phyloP scores from a whole-genome alignment of 1,284 basidiomycete genomes.

The Cutaneotrichosporon mucoides region DNA sequence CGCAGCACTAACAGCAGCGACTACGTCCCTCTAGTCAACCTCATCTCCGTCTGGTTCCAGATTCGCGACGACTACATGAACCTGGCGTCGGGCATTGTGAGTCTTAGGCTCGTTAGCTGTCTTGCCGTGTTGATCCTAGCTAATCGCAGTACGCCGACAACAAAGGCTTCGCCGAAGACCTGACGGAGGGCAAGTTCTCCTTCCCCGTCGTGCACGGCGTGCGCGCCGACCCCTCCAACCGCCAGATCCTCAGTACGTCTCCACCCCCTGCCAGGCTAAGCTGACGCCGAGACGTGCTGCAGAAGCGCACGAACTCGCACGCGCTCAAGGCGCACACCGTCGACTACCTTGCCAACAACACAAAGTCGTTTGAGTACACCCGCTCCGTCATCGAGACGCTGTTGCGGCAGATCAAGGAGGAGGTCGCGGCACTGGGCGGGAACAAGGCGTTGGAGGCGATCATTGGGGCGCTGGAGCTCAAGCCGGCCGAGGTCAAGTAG shows the following conservation, averaged over 20 bases:
- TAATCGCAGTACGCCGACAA: conserved; percentile 69
- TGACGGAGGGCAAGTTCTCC: conserved; percentile 94
- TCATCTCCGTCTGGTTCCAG: conserved; percentile 92
- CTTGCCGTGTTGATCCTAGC: neutral
- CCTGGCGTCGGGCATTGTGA: conserved; percentile 74
- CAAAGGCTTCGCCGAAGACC: conserved; percentile 92
- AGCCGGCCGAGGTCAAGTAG: neutral
- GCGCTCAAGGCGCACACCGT: conserved; percentile 76
- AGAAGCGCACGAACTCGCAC: conserved; percentile 75
- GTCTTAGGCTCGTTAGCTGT: conserved; percentile 8
- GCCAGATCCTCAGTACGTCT: conserved; percentile 72
- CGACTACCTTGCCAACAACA: conserved; percentile 65
- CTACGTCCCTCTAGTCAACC: conserved; percentile 86
- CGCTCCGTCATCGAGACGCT: conserved; percentile 45
- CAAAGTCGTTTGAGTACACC: conserved; percentile 73
- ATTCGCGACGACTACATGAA: conserved; percentile 98
- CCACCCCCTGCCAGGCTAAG: neutral
- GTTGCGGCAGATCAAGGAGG: conserved; percentile 49
- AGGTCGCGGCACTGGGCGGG: conserved; percentile 42
- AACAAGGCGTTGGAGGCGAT: conserved; percentile 42
- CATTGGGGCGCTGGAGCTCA: conserved; percentile 24
- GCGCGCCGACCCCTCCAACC: conserved; percentile 65
- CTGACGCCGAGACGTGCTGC: conserved; percentile 66
- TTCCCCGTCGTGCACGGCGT: conserved; percentile 91
- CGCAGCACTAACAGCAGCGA: conserved; percentile 55